Evolutionary conservation across 371 early-diverging fungal genomes (phyloP).

Genomic region (Chytridium lagenaria): DNA sequence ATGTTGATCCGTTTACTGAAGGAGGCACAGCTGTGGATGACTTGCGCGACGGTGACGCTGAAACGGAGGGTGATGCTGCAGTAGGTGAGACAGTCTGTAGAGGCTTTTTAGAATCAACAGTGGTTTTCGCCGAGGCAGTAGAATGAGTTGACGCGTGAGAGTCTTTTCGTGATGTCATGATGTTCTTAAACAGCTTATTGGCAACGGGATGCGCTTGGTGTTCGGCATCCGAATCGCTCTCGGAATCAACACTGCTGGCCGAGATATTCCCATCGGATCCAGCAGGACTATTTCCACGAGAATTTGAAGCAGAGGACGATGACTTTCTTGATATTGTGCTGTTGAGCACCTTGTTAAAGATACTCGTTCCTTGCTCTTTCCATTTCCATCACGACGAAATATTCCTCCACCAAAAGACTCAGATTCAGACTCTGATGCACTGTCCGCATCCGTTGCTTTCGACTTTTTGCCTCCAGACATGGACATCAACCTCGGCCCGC

Average conservation of each 20-base stretch:
- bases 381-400: constrained; percentile 17
- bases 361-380: constrained; percentile 20
- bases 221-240: constrained; percentile 26
- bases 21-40: constrained; percentile 4
- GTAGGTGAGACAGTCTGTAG: too few species aligned
- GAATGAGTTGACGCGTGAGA: background rate
- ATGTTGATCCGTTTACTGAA: background rate
- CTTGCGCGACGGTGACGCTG: constrained; percentile 15
- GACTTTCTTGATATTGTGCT: constrained; percentile 21
- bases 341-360: constrained; percentile 39
- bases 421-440: constrained; percentile 25
- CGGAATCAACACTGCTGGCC: constrained; percentile 29
- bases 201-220: background rate
- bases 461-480: constrained; percentile 1
- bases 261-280: constrained; percentile 11
- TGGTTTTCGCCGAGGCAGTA: background rate
- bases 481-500: background rate
- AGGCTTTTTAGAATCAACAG: background rate
- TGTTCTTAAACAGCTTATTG: constrained; percentile 44
- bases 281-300: constrained; percentile 19
- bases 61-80: background rate
- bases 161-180: constrained; percentile 32
- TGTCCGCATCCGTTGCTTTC: constrained; percentile 7
- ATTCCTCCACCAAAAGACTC: constrained; percentile 6
- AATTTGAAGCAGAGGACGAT: constrained; percentile 6